These are phyloP conservation scores for Ostreobium quekettii DNA, from an alignment of 139 green algal genomes.

Conservation along the genomic window DNA sequence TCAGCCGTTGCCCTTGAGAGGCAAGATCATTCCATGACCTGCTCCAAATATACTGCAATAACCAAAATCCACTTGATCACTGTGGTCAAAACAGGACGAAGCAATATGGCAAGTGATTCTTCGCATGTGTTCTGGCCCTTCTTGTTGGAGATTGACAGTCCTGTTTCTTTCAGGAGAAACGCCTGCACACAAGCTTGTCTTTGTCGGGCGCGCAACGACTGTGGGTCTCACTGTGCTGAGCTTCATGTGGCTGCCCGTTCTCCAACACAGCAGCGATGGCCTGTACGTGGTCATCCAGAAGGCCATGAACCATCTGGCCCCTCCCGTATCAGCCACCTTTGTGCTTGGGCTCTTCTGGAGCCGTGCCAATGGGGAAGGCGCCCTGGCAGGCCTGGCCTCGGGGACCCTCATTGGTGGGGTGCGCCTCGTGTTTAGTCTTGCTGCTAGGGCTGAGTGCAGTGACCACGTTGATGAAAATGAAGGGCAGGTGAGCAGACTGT, in stretches of 20 bases:
- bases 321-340: slow-evolving; percentile 1
- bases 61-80: too few relatives aligned
- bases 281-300: slow-evolving; percentile 8
- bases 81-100: too few relatives aligned
- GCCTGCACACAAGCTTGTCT: neutral
- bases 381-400: neutral
- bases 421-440: neutral
- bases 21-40: too few relatives aligned
- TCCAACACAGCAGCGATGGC: neutral
- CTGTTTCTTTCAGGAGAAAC: neutral
- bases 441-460: neutral
- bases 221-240: neutral
- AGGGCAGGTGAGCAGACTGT: neutral
- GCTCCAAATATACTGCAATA: too few relatives aligned
- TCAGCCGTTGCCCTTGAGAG: too few relatives aligned
- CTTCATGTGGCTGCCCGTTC: neutral
- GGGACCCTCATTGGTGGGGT: neutral
- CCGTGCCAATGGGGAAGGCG: slow-evolving; percentile 6
- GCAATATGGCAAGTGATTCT: too few relatives aligned
- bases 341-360: slow-evolving; percentile 11
- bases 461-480: slow-evolving; percentile 1
- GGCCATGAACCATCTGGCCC: neutral
- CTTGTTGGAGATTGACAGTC: too few relatives aligned
- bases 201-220: slow-evolving; percentile 1
- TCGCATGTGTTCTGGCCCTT: too few relatives aligned